phyloP scores from a whole-genome alignment of 2,329 filamentous ascomycete species.

The Neoscytalidium dimidiatum region DNA sequence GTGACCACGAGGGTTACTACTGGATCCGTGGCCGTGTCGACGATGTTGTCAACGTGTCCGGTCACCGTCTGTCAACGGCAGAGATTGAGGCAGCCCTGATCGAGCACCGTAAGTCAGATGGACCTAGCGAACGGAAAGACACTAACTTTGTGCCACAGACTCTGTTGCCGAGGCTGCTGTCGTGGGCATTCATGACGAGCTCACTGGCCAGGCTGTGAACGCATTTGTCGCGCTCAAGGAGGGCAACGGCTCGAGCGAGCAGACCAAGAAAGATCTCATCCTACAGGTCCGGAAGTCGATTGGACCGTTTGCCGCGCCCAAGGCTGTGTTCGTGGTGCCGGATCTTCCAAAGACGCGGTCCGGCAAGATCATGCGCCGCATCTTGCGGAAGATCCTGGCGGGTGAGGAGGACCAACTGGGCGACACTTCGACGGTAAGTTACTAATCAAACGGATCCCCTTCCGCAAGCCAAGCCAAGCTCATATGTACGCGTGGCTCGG shows the following conservation, averaged over 20 bases:
- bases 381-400: slow-evolving; percentile 94
- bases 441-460: slow-evolving; percentile 11
- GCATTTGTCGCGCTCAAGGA: slow-evolving; percentile 95
- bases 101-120: slow-evolving; percentile 68
- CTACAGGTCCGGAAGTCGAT: slow-evolving; percentile 97
- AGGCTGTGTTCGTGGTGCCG: slow-evolving; percentile 85
- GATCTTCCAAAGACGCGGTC: slow-evolving; percentile 97
- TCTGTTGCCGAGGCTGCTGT: slow-evolving; percentile 92
- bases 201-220: slow-evolving; percentile 96
- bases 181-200: slow-evolving; percentile 87
- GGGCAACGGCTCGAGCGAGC: slow-evolving; percentile 71
- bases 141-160: slow-evolving; percentile 42
- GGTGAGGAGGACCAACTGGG: slow-evolving; percentile 97
- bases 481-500: slow-evolving; percentile 8
- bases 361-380: slow-evolving; percentile 98
- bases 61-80: slow-evolving; percentile 92
- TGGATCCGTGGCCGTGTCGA: slow-evolving; percentile 99
- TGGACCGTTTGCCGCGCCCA: slow-evolving; percentile 94
- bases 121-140: background rate
- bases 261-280: slow-evolving; percentile 88
- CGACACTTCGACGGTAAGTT: slow-evolving; percentile 82
- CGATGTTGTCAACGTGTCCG: slow-evolving; percentile 97
- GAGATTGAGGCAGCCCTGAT: slow-evolving; percentile 97
- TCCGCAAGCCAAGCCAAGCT: slow-evolving; percentile 12
- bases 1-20: slow-evolving; percentile 98